phyloP scores from a whole-genome alignment of 2,329 filamentous ascomycete genomes.

The Monosporascus sp. region DNA sequence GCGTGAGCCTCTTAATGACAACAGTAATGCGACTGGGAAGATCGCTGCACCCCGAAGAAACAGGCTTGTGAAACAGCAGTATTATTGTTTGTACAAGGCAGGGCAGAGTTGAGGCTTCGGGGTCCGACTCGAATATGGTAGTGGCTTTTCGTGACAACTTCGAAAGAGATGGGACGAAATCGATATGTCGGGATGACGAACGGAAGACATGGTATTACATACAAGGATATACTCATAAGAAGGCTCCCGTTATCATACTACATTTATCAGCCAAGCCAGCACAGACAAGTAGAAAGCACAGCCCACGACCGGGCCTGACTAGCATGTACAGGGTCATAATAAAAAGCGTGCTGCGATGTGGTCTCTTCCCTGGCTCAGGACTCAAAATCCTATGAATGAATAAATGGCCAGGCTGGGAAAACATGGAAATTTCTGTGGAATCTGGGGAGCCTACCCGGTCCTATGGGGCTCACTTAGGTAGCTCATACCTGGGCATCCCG shows the following conservation, averaged over 20 bases:
- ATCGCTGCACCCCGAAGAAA: too few species aligned
- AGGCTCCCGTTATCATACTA: neutral
- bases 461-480: slow-evolving; percentile 7
- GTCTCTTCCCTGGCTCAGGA: slow-evolving; percentile 7
- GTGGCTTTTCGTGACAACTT: neutral
- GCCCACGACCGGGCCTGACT: slow-evolving; percentile 1
- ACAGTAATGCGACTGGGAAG: too few species aligned
- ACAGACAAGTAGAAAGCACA: slow-evolving; percentile 5
- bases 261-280: neutral
- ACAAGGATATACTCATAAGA: neutral
- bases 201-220: neutral
- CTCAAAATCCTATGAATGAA: slow-evolving; percentile 6
- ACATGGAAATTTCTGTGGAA: slow-evolving; percentile 22
- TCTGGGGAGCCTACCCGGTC: slow-evolving; percentile 20
- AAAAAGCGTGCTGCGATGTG: slow-evolving; percentile 26
- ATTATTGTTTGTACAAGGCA: too few species aligned
- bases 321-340: slow-evolving; percentile 14
- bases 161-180: neutral
- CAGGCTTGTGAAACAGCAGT: too few species aligned
- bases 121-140: too few species aligned
- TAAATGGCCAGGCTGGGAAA: slow-evolving; percentile 25
- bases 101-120: too few species aligned
- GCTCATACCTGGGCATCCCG: neutral
- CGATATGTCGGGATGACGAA: neutral
- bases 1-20: too few species aligned